Evolutionary conservation across 768 basidiomycete genomes (phyloP).

Genomic region (Suillus spraguei): DNA sequence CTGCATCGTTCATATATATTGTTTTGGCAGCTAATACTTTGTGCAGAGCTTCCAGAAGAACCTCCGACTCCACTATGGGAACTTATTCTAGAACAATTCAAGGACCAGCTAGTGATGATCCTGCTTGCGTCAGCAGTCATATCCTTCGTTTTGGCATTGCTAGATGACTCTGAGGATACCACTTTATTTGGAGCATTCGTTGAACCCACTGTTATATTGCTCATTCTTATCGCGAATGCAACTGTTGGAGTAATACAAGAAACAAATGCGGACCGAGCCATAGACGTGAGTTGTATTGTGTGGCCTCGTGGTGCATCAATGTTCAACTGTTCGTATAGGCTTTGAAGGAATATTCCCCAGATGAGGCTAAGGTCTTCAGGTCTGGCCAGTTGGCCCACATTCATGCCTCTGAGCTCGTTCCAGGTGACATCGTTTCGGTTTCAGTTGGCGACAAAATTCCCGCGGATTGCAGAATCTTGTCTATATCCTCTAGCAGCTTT

Average conservation of each 20-base stretch:
- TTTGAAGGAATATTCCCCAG: conserved; percentile 94
- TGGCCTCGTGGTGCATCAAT: background rate
- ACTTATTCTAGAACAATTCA: conserved; percentile 97
- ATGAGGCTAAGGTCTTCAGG: conserved; percentile 90
- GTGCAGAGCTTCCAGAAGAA: conserved; percentile 87
- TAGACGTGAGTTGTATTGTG: conserved; percentile 72
- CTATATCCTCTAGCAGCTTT: conserved; percentile 91
- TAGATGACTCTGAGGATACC: conserved; percentile 76
- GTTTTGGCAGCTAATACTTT: background rate
- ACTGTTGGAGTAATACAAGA: conserved; percentile 97
- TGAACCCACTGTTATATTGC: conserved; percentile 91
- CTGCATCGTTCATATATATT: background rate
- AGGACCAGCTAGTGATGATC: conserved; percentile 98
- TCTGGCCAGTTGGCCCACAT: conserved; percentile 68
- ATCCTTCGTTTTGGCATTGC: conserved; percentile 88
- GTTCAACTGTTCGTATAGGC: conserved; percentile 54
- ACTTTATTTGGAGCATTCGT: conserved; percentile 85
- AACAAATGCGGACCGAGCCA: conserved; percentile 93
- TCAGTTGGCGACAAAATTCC: conserved; percentile 96
- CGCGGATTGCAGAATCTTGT: conserved; percentile 89
- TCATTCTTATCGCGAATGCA: conserved; percentile 97
- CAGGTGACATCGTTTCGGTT: conserved; percentile 90
- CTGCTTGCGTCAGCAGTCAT: conserved; percentile 91
- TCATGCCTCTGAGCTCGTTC: conserved; percentile 88
- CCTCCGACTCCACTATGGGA: conserved; percentile 91